Evolutionary conservation across 768 basidiomycete genomes (phyloP), one percentile per base, ranked within the genome.

Genomic region (Lepiota brunneoincarnata): DNA sequence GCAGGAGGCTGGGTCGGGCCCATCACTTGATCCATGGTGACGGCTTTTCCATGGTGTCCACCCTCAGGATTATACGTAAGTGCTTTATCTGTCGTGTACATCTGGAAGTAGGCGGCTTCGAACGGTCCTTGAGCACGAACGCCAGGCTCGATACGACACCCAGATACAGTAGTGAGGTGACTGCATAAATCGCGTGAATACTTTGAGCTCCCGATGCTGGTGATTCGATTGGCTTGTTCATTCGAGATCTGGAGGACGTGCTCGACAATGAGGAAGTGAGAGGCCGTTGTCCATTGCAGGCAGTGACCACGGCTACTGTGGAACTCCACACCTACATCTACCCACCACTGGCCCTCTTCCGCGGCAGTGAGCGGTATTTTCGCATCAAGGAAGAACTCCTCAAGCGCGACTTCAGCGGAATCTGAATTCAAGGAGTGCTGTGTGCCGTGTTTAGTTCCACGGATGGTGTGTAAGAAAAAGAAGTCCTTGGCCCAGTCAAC

Each of bases 81-180:
- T 0, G 68, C 37, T 49, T 73, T 73, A 55, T 72, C 71, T 0
- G 70, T 73, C 1, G 54, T 48, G 46, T 73, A 73, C n/a, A 67
- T 17, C 38, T 72, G 71, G 0, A 70, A 18, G 36, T 72, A 71
- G 2, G 36, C 31, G 0, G 58, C 59, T 2, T 63, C 38, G 26
- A 41, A 59, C 1, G 20, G 23, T 1, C 68, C 68, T 26, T 53
- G 43, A 2, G 50, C 59, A 1, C 44, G 54, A 6, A 37, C 28
- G 0, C 66, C 68, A 10, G 67, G 65, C 2, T 28, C 35, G 15
- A 70, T 63, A 0, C 70, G 57, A 52, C 68, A 72, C 0, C 70
- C 72, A 7, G 68, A 65, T 15, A 73, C 58, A 0, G 54, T 57
- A 0, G 66, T 58, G 9, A 72, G 49, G 24, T 70, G 69, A 1